Evolutionary conservation across 257 asterid species (phyloP).

Genomic region (Coffea eugenioides): DNA sequence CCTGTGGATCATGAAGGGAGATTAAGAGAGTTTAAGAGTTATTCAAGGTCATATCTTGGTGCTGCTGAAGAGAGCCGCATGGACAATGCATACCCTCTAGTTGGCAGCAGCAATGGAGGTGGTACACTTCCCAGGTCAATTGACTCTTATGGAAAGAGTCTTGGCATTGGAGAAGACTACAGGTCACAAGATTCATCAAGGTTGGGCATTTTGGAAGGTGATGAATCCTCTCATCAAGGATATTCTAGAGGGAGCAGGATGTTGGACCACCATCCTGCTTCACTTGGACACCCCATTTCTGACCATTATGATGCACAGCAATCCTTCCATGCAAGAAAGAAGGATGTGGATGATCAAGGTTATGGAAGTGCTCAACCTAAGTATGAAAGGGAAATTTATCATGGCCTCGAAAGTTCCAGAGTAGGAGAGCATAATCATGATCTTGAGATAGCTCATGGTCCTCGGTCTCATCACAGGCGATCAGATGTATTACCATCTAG

Average conservation of each 20-base stretch:
- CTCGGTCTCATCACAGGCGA: slow-evolving; percentile 30
- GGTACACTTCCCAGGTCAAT: slow-evolving; percentile 23
- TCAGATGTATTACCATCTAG: slow-evolving; percentile 31
- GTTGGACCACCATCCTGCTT: slow-evolving; percentile 34
- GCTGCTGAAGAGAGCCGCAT: slow-evolving; percentile 34
- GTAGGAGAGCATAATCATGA: slow-evolving; percentile 26
- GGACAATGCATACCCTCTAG: slow-evolving; percentile 33
- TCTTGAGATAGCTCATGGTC: slow-evolving; percentile 30
- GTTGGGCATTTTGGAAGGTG: slow-evolving; percentile 23
- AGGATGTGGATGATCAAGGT: slow-evolving; percentile 33
- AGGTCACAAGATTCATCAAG: slow-evolving; percentile 32
- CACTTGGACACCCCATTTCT: slow-evolving; percentile 24
- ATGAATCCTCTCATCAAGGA: slow-evolving; percentile 34
- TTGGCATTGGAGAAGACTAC: slow-evolving; percentile 38
- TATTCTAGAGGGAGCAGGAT: slow-evolving; percentile 31
- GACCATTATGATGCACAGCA: slow-evolving; percentile 27
- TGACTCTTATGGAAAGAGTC: slow-evolving; percentile 25
- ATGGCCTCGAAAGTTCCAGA: slow-evolving; percentile 29
- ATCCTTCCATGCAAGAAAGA: slow-evolving; percentile 28
- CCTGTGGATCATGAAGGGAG: slow-evolving; percentile 30
- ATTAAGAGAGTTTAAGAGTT: slow-evolving; percentile 36
- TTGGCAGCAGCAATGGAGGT: slow-evolving; percentile 21
- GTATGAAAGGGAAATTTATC: slow-evolving; percentile 23
- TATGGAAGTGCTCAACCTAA: slow-evolving; percentile 33
- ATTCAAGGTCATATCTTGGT: slow-evolving; percentile 35